Base-by-base conservation (phyloP, 192 early-diverging fungal species). In the Mortierella hygrophila region DNA sequence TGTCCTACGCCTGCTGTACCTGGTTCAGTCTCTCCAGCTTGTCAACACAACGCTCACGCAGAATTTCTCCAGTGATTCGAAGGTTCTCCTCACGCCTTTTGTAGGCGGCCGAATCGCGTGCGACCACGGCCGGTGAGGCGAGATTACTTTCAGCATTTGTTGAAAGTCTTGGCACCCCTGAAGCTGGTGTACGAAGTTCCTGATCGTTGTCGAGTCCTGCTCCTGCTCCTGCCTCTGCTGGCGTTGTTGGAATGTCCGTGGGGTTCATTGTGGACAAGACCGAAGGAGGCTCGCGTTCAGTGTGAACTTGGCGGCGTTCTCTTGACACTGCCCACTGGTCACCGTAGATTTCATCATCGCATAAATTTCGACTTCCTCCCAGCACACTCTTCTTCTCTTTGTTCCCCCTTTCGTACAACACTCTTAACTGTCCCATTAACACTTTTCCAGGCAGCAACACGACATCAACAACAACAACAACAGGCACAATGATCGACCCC, bases 401-500 rank as follows among this genome's bases (percentile, higher is more conserved):
- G 38, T 42, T 42, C 38, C 69, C n/a, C 4, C 69, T 40, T 41
- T 37, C 23, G 32, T 35, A 41, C 69, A 42, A 42, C 38, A 23
- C 23, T 38, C 44, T 38, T 7, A 38, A 37, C 16, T 23, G 35
- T 35, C 20, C 23, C 21, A 11, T 54, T n/a, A 26, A 65, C 60
- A 32, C n/a, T 4, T 29, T 37, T 40, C 40, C 15, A 47, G 3
- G 23, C 32, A 32, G 46, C 46, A 42, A 73, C 15, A 73, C 69
- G 69, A 13, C 32, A 21, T 38, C 69, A 32, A 13, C 57, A 60
- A 60, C 57, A n/a, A n/a, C 10, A 32, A 49, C 35, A 35, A 18
- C n/a, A n/a, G 3, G 29, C 42, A 57, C 49, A 35, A 85, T 88
- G 89, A 92, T 78, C 75, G 84, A 86, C 71, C 44, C 71, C 32